phyloP scores from a whole-genome alignment of 1,139 yeast species.

The Nadsonia starkeyi-henricii region DNA sequence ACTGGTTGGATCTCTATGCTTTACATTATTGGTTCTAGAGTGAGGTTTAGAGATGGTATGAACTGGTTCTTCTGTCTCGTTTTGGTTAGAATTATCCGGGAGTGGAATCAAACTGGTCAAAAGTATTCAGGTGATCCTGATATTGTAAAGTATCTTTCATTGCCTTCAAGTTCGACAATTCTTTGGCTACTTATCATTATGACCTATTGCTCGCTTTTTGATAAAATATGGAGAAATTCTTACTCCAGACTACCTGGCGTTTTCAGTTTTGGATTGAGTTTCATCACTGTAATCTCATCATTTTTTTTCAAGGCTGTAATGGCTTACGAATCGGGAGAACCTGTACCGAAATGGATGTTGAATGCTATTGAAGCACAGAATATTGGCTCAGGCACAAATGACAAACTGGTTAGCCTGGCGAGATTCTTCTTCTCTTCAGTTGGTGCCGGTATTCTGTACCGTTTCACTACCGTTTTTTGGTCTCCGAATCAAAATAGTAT shows the following conservation, averaged over 20 bases:
- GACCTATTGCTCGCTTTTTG: constrained; percentile 26
- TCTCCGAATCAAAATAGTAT: constrained; percentile 1
- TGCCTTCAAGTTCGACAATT: constrained; percentile 13
- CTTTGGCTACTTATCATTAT: constrained; percentile 38
- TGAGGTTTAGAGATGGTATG: constrained; percentile 14
- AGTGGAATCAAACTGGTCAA: constrained; percentile 90
- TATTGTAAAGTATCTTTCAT: constrained; percentile 24
- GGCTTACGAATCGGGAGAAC: constrained; percentile 40
- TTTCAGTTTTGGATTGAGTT: constrained; percentile 28
- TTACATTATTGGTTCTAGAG: constrained; percentile 17
- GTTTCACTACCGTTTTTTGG: constrained; percentile 2
- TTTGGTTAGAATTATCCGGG: constrained; percentile 48
- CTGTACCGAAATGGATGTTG: constrained; percentile 29
- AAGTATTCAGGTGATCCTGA: constrained; percentile 45
- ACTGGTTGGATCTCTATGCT: constrained; percentile 25
- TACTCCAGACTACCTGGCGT: constrained; percentile 13
- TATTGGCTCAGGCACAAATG: constrained; percentile 11
- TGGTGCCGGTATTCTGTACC: constrained; percentile 16
- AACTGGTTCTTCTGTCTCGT: constrained; percentile 26
- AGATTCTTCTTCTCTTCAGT: constrained; percentile 19
- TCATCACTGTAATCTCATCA: constrained; percentile 30
- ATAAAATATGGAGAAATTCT: constrained; percentile 16
- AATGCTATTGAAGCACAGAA: constrained; percentile 18
- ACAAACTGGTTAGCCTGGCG: constrained; percentile 17
- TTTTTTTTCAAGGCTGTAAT: constrained; percentile 47